Evolutionary conservation across 495 filamentous ascomycete species (phyloP).

Genomic region (Aspergillus coremiiformis): DNA sequence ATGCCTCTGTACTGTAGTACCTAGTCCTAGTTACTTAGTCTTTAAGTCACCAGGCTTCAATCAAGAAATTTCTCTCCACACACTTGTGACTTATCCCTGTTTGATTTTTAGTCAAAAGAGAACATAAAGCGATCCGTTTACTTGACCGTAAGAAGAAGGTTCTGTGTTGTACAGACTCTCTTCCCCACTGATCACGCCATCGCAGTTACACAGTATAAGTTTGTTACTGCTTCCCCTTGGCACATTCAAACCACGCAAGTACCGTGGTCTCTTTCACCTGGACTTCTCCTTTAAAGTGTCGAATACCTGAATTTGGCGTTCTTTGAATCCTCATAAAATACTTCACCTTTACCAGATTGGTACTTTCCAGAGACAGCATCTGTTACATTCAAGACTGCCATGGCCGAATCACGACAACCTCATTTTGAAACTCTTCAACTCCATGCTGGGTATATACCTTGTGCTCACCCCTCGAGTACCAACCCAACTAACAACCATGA

Average conservation of each 20-base stretch:
- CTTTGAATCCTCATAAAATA: not conserved
- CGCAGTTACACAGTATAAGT: not conserved
- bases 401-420: conserved; percentile 27
- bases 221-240: not conserved
- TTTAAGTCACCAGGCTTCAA: too few species aligned
- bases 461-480: not conserved
- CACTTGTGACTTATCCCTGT: too few species aligned
- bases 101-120: not conserved
- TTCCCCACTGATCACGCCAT: not conserved
- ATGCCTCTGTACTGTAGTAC: too few species aligned
- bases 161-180: not conserved
- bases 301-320: too few species aligned
- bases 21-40: not conserved
- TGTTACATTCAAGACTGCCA: conserved; percentile 8
- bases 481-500: not conserved
- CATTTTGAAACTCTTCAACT: conserved; percentile 93
- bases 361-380: not conserved
- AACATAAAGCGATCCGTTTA: not conserved
- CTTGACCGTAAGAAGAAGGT: too few species aligned
- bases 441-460: conserved; percentile 83
- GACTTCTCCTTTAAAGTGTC: not conserved
- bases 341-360: too few species aligned
- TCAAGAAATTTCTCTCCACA: too few species aligned
- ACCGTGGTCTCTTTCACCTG: not conserved
- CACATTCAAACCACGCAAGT: not conserved